phyloP scores from a whole-genome alignment of 805 yeast genomes.

The Candida cerambycidarum region DNA sequence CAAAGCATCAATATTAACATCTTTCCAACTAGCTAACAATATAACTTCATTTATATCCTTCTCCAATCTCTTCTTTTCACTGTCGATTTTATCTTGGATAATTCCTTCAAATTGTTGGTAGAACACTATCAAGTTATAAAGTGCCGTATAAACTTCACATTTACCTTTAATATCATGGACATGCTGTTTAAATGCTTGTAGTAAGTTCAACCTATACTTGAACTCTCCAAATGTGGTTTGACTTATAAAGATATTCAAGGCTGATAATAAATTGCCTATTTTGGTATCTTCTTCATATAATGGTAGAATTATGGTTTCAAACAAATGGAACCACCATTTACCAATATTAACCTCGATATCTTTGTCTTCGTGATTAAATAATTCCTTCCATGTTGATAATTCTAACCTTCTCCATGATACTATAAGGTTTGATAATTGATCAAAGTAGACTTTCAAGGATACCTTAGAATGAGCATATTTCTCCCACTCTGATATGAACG shows the following conservation, averaged over 20 bases:
- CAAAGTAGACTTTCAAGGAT: slow-evolving; percentile 56
- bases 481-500: slow-evolving; percentile 88
- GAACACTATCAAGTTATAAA: slow-evolving; percentile 59
- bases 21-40: slow-evolving; percentile 94
- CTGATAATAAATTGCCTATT: slow-evolving; percentile 38
- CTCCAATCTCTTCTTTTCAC: slow-evolving; percentile 55
- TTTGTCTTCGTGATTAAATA: slow-evolving; percentile 65
- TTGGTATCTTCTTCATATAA: slow-evolving; percentile 33
- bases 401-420: slow-evolving; percentile 92
- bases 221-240: slow-evolving; percentile 79
- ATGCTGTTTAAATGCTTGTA: slow-evolving; percentile 66
- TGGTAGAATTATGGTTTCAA: slow-evolving; percentile 71
- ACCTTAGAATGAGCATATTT: slow-evolving; percentile 82
- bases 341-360: slow-evolving; percentile 52
- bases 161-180: slow-evolving; percentile 29
- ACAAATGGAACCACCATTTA: slow-evolving; percentile 90
- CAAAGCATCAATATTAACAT: slow-evolving; percentile 88
- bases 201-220: slow-evolving; percentile 52
- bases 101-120: slow-evolving; percentile 62
- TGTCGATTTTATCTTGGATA: slow-evolving; percentile 46
- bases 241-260: slow-evolving; percentile 73
- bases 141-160: slow-evolving; percentile 32
- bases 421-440: slow-evolving; percentile 62
- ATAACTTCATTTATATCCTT: slow-evolving; percentile 85
- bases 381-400: slow-evolving; percentile 76